A percentile compares a stretch with the other conserved stretches of the same genome.
phyloP scores from a whole-genome alignment of 768 basidiomycete species.

The Boletus patriciae region DNA sequence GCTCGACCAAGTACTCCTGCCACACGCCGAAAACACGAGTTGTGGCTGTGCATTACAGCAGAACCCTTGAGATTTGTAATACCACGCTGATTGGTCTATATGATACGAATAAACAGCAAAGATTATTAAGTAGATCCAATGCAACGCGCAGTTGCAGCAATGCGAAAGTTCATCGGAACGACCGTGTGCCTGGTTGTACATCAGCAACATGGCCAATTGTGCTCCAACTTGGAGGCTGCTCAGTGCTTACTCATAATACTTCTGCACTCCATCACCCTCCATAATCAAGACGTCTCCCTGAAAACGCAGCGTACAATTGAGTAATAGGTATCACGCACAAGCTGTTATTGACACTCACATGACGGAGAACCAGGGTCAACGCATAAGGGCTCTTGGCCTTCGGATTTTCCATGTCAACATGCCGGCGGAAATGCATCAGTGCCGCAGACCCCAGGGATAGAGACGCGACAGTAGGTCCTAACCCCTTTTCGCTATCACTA shows the following conservation, averaged over 20 bases:
- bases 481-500: constrained; percentile 71
- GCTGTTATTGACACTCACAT: constrained; percentile 44
- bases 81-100: too few species aligned
- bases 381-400: constrained; percentile 32
- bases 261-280: constrained; percentile 68
- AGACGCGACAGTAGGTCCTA: constrained; percentile 73
- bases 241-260: constrained; percentile 75
- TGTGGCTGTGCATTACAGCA: constrained; percentile 22
- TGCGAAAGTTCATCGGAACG: constrained; percentile 69
- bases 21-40: not conserved
- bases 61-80: too few species aligned
- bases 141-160: constrained; percentile 75
- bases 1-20: too few species aligned
- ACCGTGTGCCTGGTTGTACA: constrained; percentile 63
- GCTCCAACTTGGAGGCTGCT: constrained; percentile 26
- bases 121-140: constrained; percentile 43
- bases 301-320: not conserved
- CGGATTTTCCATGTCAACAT: constrained; percentile 37
- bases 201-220: constrained; percentile 11
- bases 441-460: constrained; percentile 77
- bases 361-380: constrained; percentile 61
- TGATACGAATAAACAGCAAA: not conserved
- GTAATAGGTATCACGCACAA: not conserved
- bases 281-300: constrained; percentile 80
- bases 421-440: constrained; percentile 73